A percentile compares a stretch with the other conserved stretches of the same genome.
These are phyloP conservation scores for Silene conica DNA, from an alignment of 148 eudicot genomes.

Conservation along the genomic window DNA sequence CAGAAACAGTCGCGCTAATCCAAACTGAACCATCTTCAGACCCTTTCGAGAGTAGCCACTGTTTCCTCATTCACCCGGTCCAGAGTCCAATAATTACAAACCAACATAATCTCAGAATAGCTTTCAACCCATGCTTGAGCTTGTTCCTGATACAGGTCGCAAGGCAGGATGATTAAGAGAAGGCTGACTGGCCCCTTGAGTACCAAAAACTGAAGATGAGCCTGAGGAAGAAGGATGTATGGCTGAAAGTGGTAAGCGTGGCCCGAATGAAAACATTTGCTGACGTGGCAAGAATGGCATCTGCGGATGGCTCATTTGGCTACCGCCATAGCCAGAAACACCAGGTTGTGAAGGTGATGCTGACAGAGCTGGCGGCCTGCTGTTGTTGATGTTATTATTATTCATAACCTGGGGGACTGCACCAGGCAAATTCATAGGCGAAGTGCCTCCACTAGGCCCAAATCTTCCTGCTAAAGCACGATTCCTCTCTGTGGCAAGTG, in stretches of 20 bases:
- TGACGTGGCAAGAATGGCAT: slow-evolving; percentile 63
- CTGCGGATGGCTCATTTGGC: slow-evolving; percentile 55
- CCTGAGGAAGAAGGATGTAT: slow-evolving; percentile 64
- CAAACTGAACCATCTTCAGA: neutral
- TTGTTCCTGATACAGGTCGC: slow-evolving; percentile 61
- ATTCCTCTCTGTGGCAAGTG: slow-evolving; percentile 64
- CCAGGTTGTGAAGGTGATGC: slow-evolving; percentile 54
- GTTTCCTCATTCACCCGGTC: neutral
- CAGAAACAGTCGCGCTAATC: neutral
- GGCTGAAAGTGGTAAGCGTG: slow-evolving; percentile 73
- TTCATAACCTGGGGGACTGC: slow-evolving; percentile 32
- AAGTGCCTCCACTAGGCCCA: slow-evolving; percentile 44
- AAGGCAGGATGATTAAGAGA: slow-evolving; percentile 50
- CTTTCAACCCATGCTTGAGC: slow-evolving; percentile 63
- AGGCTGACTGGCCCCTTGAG: slow-evolving; percentile 53
- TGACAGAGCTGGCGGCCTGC: slow-evolving; percentile 45
- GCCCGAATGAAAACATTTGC: slow-evolving; percentile 70
- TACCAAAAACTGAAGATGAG: slow-evolving; percentile 47
- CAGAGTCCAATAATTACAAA: neutral
- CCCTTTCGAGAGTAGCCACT: neutral
- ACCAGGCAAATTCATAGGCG: slow-evolving; percentile 32
- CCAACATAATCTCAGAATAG: slow-evolving; percentile 7
- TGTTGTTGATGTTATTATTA: slow-evolving; percentile 31
- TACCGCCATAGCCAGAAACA: slow-evolving; percentile 49
- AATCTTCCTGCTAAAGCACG: slow-evolving; percentile 52